Conservation (phyloP, 257 asterid genomes). For the Verbena officinalis region DNA sequence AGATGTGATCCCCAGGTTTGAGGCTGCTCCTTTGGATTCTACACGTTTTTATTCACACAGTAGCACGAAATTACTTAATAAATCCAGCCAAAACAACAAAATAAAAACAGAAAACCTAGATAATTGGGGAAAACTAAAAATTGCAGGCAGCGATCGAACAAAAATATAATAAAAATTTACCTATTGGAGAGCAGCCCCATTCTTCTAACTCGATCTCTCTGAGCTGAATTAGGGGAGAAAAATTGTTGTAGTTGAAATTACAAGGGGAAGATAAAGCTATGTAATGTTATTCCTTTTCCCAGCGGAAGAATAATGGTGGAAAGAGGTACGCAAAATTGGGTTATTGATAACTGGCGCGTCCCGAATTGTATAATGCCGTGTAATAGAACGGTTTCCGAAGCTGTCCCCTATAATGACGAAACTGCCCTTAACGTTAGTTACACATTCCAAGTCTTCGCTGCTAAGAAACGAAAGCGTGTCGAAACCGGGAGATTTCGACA, state of each 20-base stretch:
- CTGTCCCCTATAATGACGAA: slow-evolving; percentile 18
- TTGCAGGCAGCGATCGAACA: not conserved
- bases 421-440: slow-evolving; percentile 19
- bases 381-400: slow-evolving; percentile 18
- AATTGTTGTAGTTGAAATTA: not conserved
- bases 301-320: not conserved
- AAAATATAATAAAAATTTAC: slow-evolving; percentile 24
- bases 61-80: slow-evolving; percentile 10
- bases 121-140: not conserved
- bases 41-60: slow-evolving; percentile 26
- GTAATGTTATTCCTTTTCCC: slow-evolving; percentile 1
- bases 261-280: not conserved
- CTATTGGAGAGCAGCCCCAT: slow-evolving; percentile 67
- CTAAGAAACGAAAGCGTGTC: slow-evolving; percentile 34
- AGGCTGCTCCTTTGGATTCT: slow-evolving; percentile 69
- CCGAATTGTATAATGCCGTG: not conserved
- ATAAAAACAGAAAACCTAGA: not conserved
- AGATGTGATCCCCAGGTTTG: slow-evolving; percentile 92
- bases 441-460: slow-evolving; percentile 27
- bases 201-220: not conserved
- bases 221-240: slow-evolving; percentile 1
- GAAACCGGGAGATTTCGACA: not conserved
- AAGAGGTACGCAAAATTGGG: slow-evolving; percentile 12
- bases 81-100: slow-evolving; percentile 18
- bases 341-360: slow-evolving; percentile 7